Evolutionary conservation across 2,329 filamentous ascomycete genomes (phyloP).

Genomic region (Bipolaris sorokiniana): DNA sequence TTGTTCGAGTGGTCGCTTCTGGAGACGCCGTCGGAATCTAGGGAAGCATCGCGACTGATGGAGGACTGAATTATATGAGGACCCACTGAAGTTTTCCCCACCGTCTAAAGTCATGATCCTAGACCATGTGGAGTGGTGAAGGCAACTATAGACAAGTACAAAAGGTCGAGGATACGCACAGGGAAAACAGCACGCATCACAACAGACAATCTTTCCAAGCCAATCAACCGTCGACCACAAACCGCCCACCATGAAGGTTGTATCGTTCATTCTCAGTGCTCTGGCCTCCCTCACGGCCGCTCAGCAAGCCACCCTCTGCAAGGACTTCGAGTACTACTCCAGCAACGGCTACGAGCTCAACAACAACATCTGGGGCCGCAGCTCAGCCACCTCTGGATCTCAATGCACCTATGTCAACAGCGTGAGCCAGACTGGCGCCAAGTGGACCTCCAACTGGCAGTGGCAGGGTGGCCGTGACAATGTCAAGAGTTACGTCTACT

Average conservation of each 20-base stretch:
- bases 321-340: conserved; percentile 27
- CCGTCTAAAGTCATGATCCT: conserved; percentile 11
- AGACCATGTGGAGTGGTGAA: background rate
- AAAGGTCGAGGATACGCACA: conserved; percentile 2
- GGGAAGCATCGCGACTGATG: conserved; percentile 12
- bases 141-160: background rate
- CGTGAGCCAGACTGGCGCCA: conserved; percentile 21
- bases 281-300: conserved; percentile 7
- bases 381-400: conserved; percentile 17
- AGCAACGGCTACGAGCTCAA: conserved; percentile 32
- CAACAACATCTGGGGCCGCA: conserved; percentile 36
- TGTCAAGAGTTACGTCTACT: conserved; percentile 34
- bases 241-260: conserved; percentile 10
- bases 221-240: background rate
- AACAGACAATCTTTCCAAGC: background rate
- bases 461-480: conserved; percentile 31
- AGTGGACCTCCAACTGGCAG: conserved; percentile 26
- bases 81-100: conserved; percentile 8
- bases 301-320: conserved; percentile 22
- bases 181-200: background rate
- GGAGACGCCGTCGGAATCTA: conserved; percentile 13
- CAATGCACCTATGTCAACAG: conserved; percentile 32
- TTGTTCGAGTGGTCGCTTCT: background rate
- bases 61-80: conserved; percentile 10
- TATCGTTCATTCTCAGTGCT: conserved; percentile 11